phyloP scores from a whole-genome alignment of 2,329 filamentous ascomycete species.

The Lachnellula subtilissima region DNA sequence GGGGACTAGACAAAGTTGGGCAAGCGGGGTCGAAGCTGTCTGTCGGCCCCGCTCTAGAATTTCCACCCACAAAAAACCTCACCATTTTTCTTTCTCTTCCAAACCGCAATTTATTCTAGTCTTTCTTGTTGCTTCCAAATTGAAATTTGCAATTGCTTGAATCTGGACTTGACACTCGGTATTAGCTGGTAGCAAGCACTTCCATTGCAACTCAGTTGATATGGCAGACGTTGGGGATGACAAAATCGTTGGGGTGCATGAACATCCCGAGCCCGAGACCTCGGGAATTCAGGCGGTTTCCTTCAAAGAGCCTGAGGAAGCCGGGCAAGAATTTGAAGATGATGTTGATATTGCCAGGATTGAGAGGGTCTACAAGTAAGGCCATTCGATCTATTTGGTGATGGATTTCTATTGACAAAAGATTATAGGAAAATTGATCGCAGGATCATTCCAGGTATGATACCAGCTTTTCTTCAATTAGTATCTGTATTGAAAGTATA shows the following conservation, averaged over 20 bases:
- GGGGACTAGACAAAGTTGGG: neutral
- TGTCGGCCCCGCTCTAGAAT: neutral
- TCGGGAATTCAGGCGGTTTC: slow-evolving; percentile 1
- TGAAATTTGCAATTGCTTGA: neutral
- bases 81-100: neutral
- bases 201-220: slow-evolving; percentile 29
- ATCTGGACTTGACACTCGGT: neutral
- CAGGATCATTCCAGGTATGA: slow-evolving; percentile 48
- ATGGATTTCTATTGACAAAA: neutral
- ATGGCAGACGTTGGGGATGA: slow-evolving; percentile 23
- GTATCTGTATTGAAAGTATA: slow-evolving; percentile 4
- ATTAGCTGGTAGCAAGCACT: slow-evolving; percentile 28
- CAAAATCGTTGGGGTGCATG: slow-evolving; percentile 9
- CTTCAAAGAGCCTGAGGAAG: neutral
- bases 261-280: slow-evolving; percentile 1
- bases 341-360: slow-evolving; percentile 28
- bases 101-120: neutral
- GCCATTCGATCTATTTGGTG: neutral
- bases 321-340: slow-evolving; percentile 17
- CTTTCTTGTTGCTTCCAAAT: neutral
- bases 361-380: slow-evolving; percentile 36
- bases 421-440: slow-evolving; percentile 45
- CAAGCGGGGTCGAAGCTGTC: neutral
- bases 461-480: neutral
- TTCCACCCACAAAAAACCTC: neutral